phyloP scores from a whole-genome alignment of 2,329 filamentous ascomycete species.

The Xylariaceae sp. region DNA sequence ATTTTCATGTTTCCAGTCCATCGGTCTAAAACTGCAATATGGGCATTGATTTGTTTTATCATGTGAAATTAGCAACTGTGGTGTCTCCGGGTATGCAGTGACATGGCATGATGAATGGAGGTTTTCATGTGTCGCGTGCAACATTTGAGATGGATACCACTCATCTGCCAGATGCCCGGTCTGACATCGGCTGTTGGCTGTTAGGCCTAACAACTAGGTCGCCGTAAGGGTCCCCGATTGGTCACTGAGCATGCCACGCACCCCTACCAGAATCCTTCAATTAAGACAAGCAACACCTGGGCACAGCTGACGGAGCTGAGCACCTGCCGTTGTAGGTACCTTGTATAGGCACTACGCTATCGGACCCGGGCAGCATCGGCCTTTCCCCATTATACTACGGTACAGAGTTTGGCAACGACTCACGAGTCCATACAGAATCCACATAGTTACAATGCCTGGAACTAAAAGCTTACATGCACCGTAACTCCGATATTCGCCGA shows the following conservation, averaged over 20 bases:
- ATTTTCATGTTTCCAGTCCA: neutral
- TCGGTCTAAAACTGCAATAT: neutral
- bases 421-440: too few species aligned
- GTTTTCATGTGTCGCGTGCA: constrained; percentile 6
- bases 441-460: too few species aligned
- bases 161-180: neutral
- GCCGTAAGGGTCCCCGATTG: too few species aligned
- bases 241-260: too few species aligned
- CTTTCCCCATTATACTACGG: constrained; percentile 23
- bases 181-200: constrained; percentile 11
- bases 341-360: constrained; percentile 4
- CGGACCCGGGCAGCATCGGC: constrained; percentile 16
- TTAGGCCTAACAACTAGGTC: neutral
- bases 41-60: neutral
- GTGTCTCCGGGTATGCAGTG: neutral
- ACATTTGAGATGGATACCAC: neutral
- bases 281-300: too few species aligned
- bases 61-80: neutral
- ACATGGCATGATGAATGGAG: too few species aligned
- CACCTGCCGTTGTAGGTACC: neutral
- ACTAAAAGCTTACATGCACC: too few species aligned
- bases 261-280: too few species aligned
- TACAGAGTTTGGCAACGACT: too few species aligned
- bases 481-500: constrained; percentile 22
- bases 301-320: too few species aligned